These are phyloP conservation scores for Pseudogymnoascus sp. DNA, from an alignment of 2,329 filamentous ascomycete genomes.

Conservation along the genomic window DNA sequence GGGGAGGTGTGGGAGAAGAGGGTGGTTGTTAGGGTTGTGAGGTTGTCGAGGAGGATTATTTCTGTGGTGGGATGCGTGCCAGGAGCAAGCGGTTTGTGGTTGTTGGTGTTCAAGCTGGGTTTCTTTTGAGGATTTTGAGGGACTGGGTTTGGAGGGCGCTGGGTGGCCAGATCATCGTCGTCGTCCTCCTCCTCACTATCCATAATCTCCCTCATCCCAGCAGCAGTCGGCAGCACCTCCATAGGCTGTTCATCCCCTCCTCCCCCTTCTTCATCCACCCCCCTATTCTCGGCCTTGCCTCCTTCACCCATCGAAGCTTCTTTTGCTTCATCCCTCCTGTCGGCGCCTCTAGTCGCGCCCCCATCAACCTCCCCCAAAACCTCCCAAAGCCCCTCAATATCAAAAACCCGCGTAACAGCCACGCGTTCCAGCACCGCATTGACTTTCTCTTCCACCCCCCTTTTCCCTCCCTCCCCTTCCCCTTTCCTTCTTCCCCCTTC, in stretches of 20 bases:
- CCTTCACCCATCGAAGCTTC: background rate
- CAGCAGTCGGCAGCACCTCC: background rate
- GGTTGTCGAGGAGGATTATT: constrained; percentile 47
- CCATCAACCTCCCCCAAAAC: constrained; percentile 42
- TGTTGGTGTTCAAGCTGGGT: background rate
- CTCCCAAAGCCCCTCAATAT: constrained; percentile 49
- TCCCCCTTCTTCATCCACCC: background rate
- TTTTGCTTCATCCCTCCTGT: too few relatives aligned
- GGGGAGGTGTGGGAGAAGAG: constrained; percentile 40
- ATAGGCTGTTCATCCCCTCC: background rate
- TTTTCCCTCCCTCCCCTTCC: background rate
- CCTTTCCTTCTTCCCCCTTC: background rate
- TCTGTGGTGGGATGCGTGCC: constrained; percentile 19
- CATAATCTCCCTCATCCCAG: constrained; percentile 23
- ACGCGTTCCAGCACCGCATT: constrained; percentile 36
- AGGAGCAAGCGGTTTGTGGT: background rate
- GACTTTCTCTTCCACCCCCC: constrained; percentile 4
- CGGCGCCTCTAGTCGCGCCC: too few relatives aligned
- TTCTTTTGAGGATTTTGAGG: background rate
- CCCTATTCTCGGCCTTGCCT: too few relatives aligned
- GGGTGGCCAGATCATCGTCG: constrained; percentile 19
- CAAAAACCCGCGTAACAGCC: constrained; percentile 48
- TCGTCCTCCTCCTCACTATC: constrained; percentile 38
- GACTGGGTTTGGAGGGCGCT: background rate
- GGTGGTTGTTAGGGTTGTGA: constrained; percentile 41